Conservation (phyloP, 179 eudicot genomes). For the Spinacia oleracea region DNA sequence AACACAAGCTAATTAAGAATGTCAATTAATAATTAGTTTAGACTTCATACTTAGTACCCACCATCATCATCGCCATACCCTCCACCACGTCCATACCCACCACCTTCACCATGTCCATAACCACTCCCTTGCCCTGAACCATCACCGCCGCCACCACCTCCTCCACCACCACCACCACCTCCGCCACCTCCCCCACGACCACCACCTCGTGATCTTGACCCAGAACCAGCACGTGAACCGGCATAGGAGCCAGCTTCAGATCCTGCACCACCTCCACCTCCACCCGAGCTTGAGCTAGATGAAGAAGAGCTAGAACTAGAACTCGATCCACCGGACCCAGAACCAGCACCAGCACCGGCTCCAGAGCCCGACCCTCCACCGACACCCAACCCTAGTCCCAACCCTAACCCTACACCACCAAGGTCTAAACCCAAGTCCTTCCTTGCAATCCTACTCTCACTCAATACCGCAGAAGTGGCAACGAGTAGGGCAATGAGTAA, state of each 20-base stretch:
- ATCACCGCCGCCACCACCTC: constrained; percentile 28
- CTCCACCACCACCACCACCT: constrained; percentile 29
- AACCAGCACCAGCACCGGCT: constrained; percentile 49
- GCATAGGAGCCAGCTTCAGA: constrained; percentile 60
- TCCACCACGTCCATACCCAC: constrained; percentile 31
- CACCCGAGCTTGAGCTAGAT: constrained; percentile 38
- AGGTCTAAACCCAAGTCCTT: constrained; percentile 51
- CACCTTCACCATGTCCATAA: constrained; percentile 29
- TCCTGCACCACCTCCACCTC: constrained; percentile 48
- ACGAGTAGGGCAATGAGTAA: constrained; percentile 28
- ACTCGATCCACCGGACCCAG: constrained; percentile 58
- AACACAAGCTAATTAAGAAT: background rate
- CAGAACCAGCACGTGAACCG: constrained; percentile 52
- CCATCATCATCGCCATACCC: constrained; percentile 25
- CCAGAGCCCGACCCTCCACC: constrained; percentile 56
- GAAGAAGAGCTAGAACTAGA: constrained; percentile 48
- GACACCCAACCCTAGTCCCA: constrained; percentile 52
- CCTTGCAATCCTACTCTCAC: constrained; percentile 43
- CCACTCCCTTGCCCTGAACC: constrained; percentile 27
- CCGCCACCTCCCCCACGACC: constrained; percentile 39
- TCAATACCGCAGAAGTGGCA: constrained; percentile 30
- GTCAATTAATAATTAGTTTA: background rate
- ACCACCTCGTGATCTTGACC: constrained; percentile 36
- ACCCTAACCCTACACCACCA: constrained; percentile 51
- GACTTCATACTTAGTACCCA: constrained; percentile 14